These are phyloP conservation scores for Ceriops zippeliana DNA, from an alignment of 345 rosid species.

Conservation along the genomic window DNA sequence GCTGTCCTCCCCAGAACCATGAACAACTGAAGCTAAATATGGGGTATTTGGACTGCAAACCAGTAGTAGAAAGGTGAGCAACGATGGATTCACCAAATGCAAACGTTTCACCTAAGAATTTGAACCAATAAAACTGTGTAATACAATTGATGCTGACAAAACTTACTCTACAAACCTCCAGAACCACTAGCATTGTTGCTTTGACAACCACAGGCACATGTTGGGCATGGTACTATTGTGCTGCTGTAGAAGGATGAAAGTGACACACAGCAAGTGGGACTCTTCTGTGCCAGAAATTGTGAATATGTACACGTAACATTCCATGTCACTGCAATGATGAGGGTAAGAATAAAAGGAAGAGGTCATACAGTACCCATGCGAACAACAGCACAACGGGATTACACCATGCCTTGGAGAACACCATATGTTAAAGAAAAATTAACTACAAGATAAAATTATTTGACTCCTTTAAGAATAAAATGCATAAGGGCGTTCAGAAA, in stretches of 20 bases:
- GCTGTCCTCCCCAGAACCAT: slow-evolving; percentile 39
- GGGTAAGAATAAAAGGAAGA: background rate
- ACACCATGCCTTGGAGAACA: background rate
- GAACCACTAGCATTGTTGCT: slow-evolving; percentile 34
- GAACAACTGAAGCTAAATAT: slow-evolving; percentile 60
- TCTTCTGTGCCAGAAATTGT: slow-evolving; percentile 65
- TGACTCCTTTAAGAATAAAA: background rate
- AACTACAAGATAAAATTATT: background rate
- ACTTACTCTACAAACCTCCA: slow-evolving; percentile 71
- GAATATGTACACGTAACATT: slow-evolving; percentile 84
- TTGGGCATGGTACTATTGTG: slow-evolving; percentile 72
- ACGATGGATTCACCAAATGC: background rate
- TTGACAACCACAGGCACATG: slow-evolving; percentile 84
- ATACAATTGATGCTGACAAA: slow-evolving; percentile 5
- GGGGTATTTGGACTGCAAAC: slow-evolving; percentile 52
- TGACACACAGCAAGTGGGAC: slow-evolving; percentile 88
- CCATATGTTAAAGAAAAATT: background rate
- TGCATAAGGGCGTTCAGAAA: background rate
- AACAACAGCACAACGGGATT: too few relatives aligned
- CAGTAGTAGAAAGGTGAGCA: slow-evolving; percentile 4
- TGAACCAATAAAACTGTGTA: background rate
- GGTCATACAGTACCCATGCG: too few relatives aligned
- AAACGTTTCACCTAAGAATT: background rate
- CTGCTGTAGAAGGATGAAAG: slow-evolving; percentile 79
- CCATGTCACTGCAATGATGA: slow-evolving; percentile 76